Evolutionary conservation across 352 stramenopile genomes (phyloP).

Genomic region (Globisporangium echinulatum): DNA sequence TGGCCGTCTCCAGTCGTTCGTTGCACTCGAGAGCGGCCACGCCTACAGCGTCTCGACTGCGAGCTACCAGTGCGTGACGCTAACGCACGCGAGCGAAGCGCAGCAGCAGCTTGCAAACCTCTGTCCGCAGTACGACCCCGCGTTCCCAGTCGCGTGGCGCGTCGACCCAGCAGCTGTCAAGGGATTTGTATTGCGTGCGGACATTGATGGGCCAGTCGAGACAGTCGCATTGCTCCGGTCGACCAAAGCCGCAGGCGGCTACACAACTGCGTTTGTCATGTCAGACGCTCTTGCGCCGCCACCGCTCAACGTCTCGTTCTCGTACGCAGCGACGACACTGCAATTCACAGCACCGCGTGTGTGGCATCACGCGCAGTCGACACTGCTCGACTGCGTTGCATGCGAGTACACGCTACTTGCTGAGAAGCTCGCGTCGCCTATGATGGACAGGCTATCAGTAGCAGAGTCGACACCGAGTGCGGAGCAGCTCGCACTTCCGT

Average conservation of each 20-base stretch:
- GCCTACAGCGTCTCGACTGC: constrained; percentile 20
- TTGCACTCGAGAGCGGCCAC: constrained; percentile 12
- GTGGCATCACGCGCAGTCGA: constrained; percentile 8
- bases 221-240: constrained; percentile 22
- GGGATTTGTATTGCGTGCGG: constrained; percentile 23
- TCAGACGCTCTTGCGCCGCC: background rate
- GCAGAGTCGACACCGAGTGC: background rate
- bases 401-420: constrained; percentile 28
- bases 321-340: constrained; percentile 14
- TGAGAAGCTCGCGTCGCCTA: constrained; percentile 8
- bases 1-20: constrained; percentile 19
- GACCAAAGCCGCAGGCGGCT: constrained; percentile 18
- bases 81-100: constrained; percentile 8
- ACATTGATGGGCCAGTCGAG: constrained; percentile 9
- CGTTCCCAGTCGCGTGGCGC: constrained; percentile 13
- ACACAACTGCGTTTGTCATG: constrained; percentile 13
- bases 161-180: constrained; percentile 16
- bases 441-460: no score
- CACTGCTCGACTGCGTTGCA: constrained; percentile 7
- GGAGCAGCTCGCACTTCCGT: constrained; percentile 12
- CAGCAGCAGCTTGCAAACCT: constrained; percentile 16
- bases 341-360: constrained; percentile 12
- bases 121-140: constrained; percentile 20
- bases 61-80: constrained; percentile 26
- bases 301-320: constrained; percentile 14